Conservation (phyloP, 2,329 filamentous ascomycete genomes). For the Xylaria sp. region DNA sequence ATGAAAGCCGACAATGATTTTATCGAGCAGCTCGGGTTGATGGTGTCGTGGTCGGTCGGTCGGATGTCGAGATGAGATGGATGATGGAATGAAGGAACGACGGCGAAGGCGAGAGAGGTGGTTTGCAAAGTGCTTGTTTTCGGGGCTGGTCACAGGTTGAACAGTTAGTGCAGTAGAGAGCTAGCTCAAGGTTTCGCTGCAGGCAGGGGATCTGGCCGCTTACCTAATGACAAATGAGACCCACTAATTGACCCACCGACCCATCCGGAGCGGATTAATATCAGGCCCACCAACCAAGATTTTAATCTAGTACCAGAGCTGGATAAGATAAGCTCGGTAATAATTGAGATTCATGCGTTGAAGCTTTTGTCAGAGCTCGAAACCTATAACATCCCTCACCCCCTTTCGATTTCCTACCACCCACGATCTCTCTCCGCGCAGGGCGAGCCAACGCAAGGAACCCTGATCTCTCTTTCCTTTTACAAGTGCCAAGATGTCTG, state of each 20-base stretch:
- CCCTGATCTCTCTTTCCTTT: constrained; percentile 48
- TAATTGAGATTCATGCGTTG: constrained; percentile 10
- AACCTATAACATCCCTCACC: background rate
- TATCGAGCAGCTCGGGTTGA: constrained; percentile 22
- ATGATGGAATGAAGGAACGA: constrained; percentile 13
- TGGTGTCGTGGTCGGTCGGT: constrained; percentile 19
- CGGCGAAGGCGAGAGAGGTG: constrained; percentile 27
- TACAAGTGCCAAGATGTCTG: constrained; percentile 36
- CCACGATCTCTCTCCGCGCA: constrained; percentile 40
- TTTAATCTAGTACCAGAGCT: background rate
- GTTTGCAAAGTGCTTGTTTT: constrained; percentile 34
- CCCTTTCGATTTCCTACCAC: background rate
- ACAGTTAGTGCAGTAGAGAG: background rate
- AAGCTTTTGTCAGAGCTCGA: constrained; percentile 16
- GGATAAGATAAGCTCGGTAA: background rate
- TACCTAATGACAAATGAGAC: constrained; percentile 27
- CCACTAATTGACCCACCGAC: no score
- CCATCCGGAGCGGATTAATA: constrained; percentile 30
- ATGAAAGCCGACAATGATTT: constrained; percentile 15
- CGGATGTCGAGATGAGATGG: constrained; percentile 32
- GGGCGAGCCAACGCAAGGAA: constrained; percentile 69
- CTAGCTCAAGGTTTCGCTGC: constrained; percentile 25
- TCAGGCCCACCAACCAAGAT: constrained; percentile 26
- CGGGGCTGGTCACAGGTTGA: constrained; percentile 28
- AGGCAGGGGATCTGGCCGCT: constrained; percentile 34